Percentiles rank a stretch among this genome's conserved stretches.
Conservation (phyloP, 768 basidiomycete species). For the Arthromyces matolae region DNA sequence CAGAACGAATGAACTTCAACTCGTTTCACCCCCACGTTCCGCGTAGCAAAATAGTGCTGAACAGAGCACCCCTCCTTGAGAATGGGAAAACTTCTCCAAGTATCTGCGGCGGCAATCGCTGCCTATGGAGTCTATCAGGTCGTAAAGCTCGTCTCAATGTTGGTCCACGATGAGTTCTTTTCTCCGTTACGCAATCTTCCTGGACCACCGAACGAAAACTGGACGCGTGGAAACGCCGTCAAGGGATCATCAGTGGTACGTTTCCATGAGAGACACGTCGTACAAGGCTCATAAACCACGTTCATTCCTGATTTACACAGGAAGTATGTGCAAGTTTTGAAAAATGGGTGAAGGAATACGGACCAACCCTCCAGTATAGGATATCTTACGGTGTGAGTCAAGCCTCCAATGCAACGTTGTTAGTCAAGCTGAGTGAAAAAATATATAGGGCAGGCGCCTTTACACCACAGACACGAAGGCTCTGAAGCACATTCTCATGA, state of each 20-base stretch:
- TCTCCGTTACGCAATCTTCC: constrained; percentile 47
- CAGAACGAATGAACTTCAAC: too few relatives aligned
- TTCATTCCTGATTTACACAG: constrained; percentile 20
- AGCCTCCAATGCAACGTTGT: constrained; percentile 44
- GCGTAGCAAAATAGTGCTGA: too few relatives aligned
- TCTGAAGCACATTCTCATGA: constrained; percentile 57
- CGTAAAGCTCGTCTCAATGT: constrained; percentile 33
- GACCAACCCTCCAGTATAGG: constrained; percentile 9
- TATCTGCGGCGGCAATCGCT: constrained; percentile 12
- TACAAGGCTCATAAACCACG: constrained; percentile 28
- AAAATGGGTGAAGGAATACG: constrained; percentile 12
- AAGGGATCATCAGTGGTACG: too few relatives aligned
- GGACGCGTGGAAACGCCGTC: constrained; percentile 51
- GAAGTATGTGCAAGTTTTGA: constrained; percentile 23
- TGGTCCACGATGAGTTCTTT: constrained; percentile 26
- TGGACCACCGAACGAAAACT: constrained; percentile 44
- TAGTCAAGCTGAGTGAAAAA: background rate
- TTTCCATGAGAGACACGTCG: constrained; percentile 37
- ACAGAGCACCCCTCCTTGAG: too few relatives aligned
- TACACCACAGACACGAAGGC: constrained; percentile 34
- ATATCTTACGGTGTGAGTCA: constrained; percentile 45
- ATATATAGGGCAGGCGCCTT: background rate
- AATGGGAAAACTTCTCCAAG: too few relatives aligned
- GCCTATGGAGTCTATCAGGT: constrained; percentile 28
- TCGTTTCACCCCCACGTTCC: too few relatives aligned